Conservation (phyloP, 495 filamentous ascomycete species). For the Daldinia vernicosa region DNA sequence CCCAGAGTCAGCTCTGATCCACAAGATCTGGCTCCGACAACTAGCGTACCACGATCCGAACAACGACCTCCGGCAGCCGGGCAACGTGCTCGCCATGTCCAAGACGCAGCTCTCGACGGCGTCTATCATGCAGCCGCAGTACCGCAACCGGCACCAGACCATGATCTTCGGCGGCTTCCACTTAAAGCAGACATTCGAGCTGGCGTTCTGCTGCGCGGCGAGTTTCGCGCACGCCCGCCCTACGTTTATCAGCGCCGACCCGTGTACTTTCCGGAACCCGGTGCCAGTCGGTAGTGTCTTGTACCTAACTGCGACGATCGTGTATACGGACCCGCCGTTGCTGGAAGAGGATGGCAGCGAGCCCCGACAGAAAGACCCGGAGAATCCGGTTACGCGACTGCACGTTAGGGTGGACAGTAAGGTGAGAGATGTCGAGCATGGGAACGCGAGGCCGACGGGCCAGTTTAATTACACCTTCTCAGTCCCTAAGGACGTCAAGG, state of each 20-base stretch:
- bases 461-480: conserved; percentile 88
- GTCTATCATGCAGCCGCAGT: conserved; percentile 87
- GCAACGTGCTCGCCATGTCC: conserved; percentile 73
- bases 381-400: conserved; percentile 64
- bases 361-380: conserved; percentile 45
- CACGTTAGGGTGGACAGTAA: conserved; percentile 81
- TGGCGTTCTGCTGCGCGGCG: conserved; percentile 89
- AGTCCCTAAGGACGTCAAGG: conserved; percentile 74
- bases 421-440: conserved; percentile 81
- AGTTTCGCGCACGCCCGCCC: conserved; percentile 78
- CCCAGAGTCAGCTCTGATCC: conserved; percentile 79
- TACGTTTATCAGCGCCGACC: conserved; percentile 80
- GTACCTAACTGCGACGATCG: conserved; percentile 79
- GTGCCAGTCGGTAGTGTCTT: conserved; percentile 85
- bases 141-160: conserved; percentile 85
- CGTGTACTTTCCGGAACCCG: conserved; percentile 83
- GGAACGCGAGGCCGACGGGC: conserved; percentile 75
- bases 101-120: conserved; percentile 72
- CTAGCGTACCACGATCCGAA: conserved; percentile 74
- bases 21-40: conserved; percentile 80
- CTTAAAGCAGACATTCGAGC: conserved; percentile 82
- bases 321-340: conserved; percentile 76
- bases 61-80: conserved; percentile 63
- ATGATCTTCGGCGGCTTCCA: conserved; percentile 93
- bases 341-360: conserved; percentile 53